Base-by-base conservation (phyloP, 2,329 filamentous ascomycete species). In the Alternaria gansuensis region DNA sequence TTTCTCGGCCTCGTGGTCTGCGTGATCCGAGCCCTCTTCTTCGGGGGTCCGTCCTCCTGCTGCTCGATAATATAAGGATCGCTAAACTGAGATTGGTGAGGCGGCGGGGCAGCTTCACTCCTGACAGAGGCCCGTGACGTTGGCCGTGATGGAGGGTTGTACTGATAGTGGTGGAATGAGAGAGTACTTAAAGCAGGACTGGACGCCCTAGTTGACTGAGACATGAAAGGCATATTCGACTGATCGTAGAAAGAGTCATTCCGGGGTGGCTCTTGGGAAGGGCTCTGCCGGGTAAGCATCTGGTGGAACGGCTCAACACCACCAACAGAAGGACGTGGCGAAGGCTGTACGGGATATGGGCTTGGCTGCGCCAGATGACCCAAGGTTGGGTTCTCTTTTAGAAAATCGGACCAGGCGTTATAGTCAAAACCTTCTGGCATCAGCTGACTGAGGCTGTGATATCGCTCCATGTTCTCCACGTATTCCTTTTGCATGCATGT, bases 21-120 rank as follows among this genome's bases (percentile, higher is more conserved):
- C 21, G 87, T 92, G 24, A 90, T 86, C 72, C 92, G 95, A 33
- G 89, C 93, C 69, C 93, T 86, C 79, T 97, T 97, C 69, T 88
- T 90, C 63, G 83, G 81, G 26, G 85, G 85, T 5, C 82, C 82
- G 51, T 89, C 87, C 55, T 83, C 76, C 54, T 74, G 70, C 28
- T 70, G 66, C 31, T 77, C 71, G 21, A 71, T 60, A 24, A 64
- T 50, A 61, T 70, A 69, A 17, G 65, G 62, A 34, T 68, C 66
- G 34, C 67, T 63, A 58, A 60, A 56, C 5, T 58, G 58, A 50
- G 66, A 64, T 41, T 68, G 62, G 51, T 71, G 64, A 9, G 63
- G 41, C 37, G 64, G 59, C 17, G 64, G 58, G 21, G 63, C 62
- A 21, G 61, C 60, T 36, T 77, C 73, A 57, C 74, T 77, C 26